Conservation (phyloP, 2,329 filamentous ascomycete species). For the Tolypocladium sp. region DNA sequence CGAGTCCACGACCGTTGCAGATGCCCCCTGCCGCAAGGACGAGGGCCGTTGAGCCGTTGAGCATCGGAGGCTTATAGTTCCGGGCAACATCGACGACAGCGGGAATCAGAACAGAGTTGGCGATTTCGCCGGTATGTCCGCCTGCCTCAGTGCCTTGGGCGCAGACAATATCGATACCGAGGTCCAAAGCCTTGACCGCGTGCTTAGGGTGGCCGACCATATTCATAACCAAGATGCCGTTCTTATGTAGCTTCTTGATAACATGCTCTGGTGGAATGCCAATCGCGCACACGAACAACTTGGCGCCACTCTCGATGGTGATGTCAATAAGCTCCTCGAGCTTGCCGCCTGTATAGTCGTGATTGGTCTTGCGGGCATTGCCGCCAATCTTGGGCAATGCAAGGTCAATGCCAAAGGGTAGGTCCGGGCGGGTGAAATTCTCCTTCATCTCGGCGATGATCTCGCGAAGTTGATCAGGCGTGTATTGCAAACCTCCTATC, state of each 20-base stretch:
- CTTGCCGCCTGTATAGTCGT: constrained; percentile 88
- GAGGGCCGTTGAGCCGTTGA: constrained; percentile 62
- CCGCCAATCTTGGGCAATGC: constrained; percentile 85
- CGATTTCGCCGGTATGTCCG: constrained; percentile 83
- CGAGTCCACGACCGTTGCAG: constrained; percentile 71
- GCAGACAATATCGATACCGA: constrained; percentile 84
- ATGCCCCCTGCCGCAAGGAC: constrained; percentile 89
- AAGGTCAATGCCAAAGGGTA: constrained; percentile 87
- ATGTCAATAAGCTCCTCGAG: constrained; percentile 87
- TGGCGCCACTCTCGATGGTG: constrained; percentile 73
- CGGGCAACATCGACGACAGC: constrained; percentile 76
- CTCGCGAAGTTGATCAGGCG: constrained; percentile 61
- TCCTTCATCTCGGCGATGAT: constrained; percentile 84
- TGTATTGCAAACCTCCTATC: constrained; percentile 64
- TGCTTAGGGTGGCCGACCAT: constrained; percentile 94
- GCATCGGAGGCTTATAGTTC: constrained; percentile 57
- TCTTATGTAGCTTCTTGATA: constrained; percentile 67
- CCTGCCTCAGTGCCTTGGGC: constrained; percentile 90
- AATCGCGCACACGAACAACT: constrained; percentile 78
- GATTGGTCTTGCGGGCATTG: constrained; percentile 78
- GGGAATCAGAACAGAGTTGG: constrained; percentile 78
- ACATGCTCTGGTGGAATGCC: constrained; percentile 70
- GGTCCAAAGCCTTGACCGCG: constrained; percentile 76
- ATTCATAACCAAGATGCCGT: constrained; percentile 85
- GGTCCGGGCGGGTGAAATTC: constrained; percentile 52